Base-by-base conservation (phyloP, 2,329 filamentous ascomycete genomes). In the Exophiala alcalophila region DNA sequence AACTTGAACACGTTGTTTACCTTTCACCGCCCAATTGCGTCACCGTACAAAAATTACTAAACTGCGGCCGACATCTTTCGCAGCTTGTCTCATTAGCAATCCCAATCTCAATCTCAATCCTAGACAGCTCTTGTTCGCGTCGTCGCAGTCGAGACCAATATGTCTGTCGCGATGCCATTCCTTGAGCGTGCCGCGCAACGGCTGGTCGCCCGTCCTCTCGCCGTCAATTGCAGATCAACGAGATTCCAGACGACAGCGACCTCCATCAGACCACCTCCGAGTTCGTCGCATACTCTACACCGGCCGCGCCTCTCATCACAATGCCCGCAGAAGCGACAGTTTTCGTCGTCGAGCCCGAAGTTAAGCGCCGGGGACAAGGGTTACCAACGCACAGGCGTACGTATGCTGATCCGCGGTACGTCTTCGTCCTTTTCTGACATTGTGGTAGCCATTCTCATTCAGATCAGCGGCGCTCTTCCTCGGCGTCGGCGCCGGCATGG, bases 401-500 rank as follows among this genome's bases (percentile, higher is more conserved):
- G 65, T 57, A 49, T 51, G 27, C 29, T 44, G 42, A 38, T 50
- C 40, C 47, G 54, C 40, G 44, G 44, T 49, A 42, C 34, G 40
- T 47, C 18, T 24, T 18, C 28, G 20, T 33, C 36, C 34, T 23
- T 34, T 40, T 50, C 47, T 42, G 31, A 39, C 46, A 23, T 43
- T 40, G 33, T 28, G 37, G 31, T 41, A 89, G 83, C 92, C 92
- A 20, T 97, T 98, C 71, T 95, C 90, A 40, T 90, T 86, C 80
- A 91, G 88, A 68, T 84, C 91, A 21, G 91, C 88, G 12, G 57
- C 89, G 36, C 75, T 98, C 52, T 97, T 98, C 70, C 74, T 97
- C 53, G 62, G 77, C 32, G 84, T 89, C 2, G 89, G 86, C 56
- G 81, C 71, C 9, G 83, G 80, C 19, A 74, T 98, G 59, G 81